Evolutionary conservation across 2,329 filamentous ascomycete species (phyloP), one percentile per base, ranked within the genome.

Genomic region (Colletotrichum sp.): DNA sequence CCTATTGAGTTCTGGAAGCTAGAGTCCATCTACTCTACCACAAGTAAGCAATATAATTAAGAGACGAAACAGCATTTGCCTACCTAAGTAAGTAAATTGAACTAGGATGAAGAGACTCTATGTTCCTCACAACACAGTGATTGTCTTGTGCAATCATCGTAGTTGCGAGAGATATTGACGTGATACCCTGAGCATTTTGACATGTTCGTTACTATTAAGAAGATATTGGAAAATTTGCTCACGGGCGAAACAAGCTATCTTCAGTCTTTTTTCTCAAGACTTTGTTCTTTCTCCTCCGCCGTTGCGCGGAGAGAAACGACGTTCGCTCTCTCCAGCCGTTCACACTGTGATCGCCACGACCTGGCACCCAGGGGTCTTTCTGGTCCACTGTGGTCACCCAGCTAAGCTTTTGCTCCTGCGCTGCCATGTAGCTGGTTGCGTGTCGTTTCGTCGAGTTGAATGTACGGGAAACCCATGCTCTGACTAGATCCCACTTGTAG

Each of bases 401-500:
- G 12, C 61, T 71, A 6, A 22, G 12, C 12, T 39, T 27, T n/a
- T 59, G 16, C 69, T 22, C 44, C 5, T 32, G 16, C 6, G 12
- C 22, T 15, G 19, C 19, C 6, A 30, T 19, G 22, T 57, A 34
- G 9, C 12, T 8, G 7, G 25, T 5, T 8, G 44, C 25, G 5
- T 32, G 19, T 25, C n/a, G 25, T n/a, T 29, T 6, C 2, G 27
- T 8, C 12, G 44, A 30, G 8, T 13, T 27, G 16, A 71, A 30
- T 11, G 13, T 19, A 16, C 19, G 11, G 16, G 63, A 59, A 9
- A 32, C 9, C 62, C 70, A 68, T 39, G 49, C 63, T 5, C 36
- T 36, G 11, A 70, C 22, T 15, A 15, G 5, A 55, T 81, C 79
- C 29, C 78, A 71, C 22, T 75, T 78, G 65, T 80, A 81, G 7